A percentile compares a stretch with the other conserved stretches of the same genome.
phyloP scores from a whole-genome alignment of 179 eudicot species.

The Beta macrorhiza region DNA sequence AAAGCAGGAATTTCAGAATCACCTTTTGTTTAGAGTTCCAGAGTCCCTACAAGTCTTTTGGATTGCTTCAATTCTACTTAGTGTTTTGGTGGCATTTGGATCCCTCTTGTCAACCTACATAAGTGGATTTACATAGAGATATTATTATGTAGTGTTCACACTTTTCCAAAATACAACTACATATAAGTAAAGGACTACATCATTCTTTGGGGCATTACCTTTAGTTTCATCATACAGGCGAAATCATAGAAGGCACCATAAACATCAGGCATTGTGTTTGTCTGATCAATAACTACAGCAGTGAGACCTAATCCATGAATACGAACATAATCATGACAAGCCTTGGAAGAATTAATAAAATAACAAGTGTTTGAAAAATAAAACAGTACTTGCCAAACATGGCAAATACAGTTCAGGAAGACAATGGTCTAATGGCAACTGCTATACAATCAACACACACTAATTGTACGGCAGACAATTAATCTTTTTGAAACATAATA shows the following conservation, averaged over 20 bases:
- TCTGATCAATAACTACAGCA: conserved; percentile 64
- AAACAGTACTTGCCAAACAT: not conserved
- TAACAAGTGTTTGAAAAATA: not conserved
- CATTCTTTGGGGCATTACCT: conserved; percentile 42
- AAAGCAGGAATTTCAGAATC: not conserved
- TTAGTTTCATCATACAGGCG: conserved; percentile 63
- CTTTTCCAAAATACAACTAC: not conserved
- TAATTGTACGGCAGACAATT: not conserved
- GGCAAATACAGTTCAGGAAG: not conserved
- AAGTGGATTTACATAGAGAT: conserved; percentile 13
- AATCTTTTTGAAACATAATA: too few relatives aligned
- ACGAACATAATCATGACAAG: not conserved
- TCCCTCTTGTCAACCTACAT: conserved; percentile 66
- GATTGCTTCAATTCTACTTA: conserved; percentile 58
- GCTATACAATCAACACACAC: not conserved
- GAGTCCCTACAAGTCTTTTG: conserved; percentile 74
- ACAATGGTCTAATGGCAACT: not conserved
- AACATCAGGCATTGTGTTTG: conserved; percentile 72
- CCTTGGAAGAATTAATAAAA: not conserved
- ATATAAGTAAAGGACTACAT: too few relatives aligned
- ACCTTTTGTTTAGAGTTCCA: conserved; percentile 69
- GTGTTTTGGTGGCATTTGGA: conserved; percentile 70
- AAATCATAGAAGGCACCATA: conserved; percentile 82
- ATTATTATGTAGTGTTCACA: not conserved
- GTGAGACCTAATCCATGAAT: conserved; percentile 57